Evolutionary conservation across 768 basidiomycete genomes (phyloP).

Genomic region (Leccinellum luteum): DNA sequence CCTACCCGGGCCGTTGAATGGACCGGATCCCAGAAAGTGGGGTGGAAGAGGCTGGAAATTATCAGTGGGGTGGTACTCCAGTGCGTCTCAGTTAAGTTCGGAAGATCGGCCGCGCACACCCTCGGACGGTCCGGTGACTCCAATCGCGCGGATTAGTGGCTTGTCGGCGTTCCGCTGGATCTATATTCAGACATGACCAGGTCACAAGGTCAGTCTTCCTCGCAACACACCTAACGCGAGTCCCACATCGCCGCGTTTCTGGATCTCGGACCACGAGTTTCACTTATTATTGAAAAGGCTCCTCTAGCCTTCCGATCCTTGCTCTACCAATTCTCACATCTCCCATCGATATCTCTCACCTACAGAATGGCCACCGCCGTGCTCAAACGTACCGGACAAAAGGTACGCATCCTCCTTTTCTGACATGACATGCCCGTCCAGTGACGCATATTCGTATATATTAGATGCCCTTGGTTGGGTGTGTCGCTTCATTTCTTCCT

Average conservation of each 20-base stretch:
- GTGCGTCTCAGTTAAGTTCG: neutral
- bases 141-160: neutral
- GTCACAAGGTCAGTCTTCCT: conserved; percentile 5
- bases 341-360: conserved; percentile 13
- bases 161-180: neutral
- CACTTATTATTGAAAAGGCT: conserved; percentile 6
- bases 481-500: conserved; percentile 8
- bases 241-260: neutral
- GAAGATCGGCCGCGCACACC: neutral
- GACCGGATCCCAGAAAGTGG: no score
- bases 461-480: conserved; percentile 75
- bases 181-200: conserved; percentile 26
- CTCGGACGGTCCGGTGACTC: neutral
- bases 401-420: conserved; percentile 36
- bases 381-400: conserved; percentile 58
- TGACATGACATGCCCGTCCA: neutral
- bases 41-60: no score
- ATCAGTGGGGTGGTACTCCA: no score
- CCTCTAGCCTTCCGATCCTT: neutral
- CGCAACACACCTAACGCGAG: neutral
- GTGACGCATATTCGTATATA: neutral
- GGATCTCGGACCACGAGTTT: neutral
- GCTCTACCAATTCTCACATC: neutral
- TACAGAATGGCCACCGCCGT: conserved; percentile 48
- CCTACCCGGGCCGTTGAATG: neutral